Conservation (phyloP, 1,139 yeast genomes). For the Pichia sp. region DNA sequence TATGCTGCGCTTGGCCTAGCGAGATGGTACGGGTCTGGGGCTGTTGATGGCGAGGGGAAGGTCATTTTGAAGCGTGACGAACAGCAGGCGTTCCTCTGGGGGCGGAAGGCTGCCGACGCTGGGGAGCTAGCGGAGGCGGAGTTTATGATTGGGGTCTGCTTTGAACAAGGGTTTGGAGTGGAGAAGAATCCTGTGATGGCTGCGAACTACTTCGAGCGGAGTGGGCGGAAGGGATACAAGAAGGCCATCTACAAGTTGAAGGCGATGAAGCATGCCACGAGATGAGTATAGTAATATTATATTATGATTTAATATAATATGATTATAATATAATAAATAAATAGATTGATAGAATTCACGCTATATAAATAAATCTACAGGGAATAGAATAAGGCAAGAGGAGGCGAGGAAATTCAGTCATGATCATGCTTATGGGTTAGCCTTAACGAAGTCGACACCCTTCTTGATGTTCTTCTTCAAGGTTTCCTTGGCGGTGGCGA, state of each 20-base stretch:
- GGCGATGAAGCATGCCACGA: conserved; percentile 16
- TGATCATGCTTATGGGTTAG: conserved; percentile 30
- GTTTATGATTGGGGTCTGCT: conserved; percentile 76
- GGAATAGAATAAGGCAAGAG: neutral
- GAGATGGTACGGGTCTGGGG: conserved; percentile 90
- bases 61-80: conserved; percentile 69
- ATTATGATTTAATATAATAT: neutral
- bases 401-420: neutral
- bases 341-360: neutral
- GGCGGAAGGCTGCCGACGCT: conserved; percentile 76
- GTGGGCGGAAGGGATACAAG: conserved; percentile 57
- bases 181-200: conserved; percentile 45
- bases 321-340: neutral
- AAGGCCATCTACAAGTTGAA: conserved; percentile 45
- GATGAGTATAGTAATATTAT: neutral
- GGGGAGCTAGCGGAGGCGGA: conserved; percentile 72
- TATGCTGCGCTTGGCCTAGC: conserved; percentile 86
- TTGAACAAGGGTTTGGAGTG: conserved; percentile 75
- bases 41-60: conserved; percentile 34
- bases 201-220: conserved; percentile 49
- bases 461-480: conserved; percentile 69
- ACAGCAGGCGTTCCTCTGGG: conserved; percentile 83
- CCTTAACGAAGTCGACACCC: conserved; percentile 59
- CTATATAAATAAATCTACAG: conserved; percentile 1
- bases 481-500: conserved; percentile 78